Conservation (phyloP, 2,329 filamentous ascomycete species). For the Hypoxylon sp. region DNA sequence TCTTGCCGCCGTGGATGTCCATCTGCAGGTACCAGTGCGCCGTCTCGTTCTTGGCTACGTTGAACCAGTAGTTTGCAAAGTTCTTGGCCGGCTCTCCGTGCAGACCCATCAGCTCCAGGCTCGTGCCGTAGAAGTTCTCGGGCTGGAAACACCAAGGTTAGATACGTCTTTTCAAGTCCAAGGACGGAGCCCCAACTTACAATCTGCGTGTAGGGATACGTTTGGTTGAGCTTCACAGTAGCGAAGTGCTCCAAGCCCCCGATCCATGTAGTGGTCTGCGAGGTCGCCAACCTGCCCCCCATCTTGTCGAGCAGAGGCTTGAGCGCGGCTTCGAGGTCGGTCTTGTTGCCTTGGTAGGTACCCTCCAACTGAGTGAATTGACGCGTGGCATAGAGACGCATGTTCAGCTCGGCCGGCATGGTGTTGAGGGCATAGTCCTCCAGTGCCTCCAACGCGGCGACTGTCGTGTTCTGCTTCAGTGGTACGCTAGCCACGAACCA, state of each 20-base stretch:
- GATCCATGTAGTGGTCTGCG: conserved; percentile 45
- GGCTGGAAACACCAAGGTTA: conserved; percentile 45
- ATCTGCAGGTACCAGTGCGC: conserved; percentile 53
- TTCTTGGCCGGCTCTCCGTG: conserved; percentile 46
- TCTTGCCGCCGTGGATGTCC: conserved; percentile 52
- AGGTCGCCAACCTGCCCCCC: conserved; percentile 45
- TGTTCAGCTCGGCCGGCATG: conserved; percentile 53
- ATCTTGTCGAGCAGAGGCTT: conserved; percentile 47
- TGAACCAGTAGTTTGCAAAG: conserved; percentile 53
- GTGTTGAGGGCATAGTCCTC: conserved; percentile 42
- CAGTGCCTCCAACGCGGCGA: conserved; percentile 58
- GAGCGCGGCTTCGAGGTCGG: conserved; percentile 44
- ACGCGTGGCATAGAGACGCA: conserved; percentile 50
- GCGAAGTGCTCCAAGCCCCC: conserved; percentile 46
- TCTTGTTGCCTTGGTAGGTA: conserved; percentile 49
- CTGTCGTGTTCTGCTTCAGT: conserved; percentile 39
- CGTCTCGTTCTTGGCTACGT: conserved; percentile 47
- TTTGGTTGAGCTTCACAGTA: conserved; percentile 43
- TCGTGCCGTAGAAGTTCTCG: conserved; percentile 54
- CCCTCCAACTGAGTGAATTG: conserved; percentile 50
- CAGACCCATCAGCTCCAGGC: conserved; percentile 50
- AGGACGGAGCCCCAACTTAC: conserved; percentile 32
- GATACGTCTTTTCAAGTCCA: neutral
- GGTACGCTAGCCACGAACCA: conserved; percentile 44
- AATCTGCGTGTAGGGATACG: conserved; percentile 41